Evolutionary conservation across 129 eudicot genomes (phyloP).

Genomic region (Ambrosia artemisiifolia): DNA sequence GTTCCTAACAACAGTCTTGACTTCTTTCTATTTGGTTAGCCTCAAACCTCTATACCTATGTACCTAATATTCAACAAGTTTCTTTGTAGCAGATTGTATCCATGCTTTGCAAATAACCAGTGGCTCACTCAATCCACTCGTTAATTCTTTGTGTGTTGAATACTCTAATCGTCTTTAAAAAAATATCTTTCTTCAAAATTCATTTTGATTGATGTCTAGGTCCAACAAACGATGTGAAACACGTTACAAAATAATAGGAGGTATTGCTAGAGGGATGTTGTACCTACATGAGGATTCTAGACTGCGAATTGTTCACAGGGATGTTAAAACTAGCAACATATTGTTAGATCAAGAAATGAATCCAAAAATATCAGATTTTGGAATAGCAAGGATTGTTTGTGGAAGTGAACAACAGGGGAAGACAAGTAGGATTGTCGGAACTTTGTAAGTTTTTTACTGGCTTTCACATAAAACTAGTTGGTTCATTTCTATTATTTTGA

Average conservation of each 20-base stretch:
- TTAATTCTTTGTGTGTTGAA: not conserved
- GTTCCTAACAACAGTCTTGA: constrained; percentile 20
- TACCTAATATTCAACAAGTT: not conserved
- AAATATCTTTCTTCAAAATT: not conserved
- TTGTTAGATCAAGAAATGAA: constrained; percentile 25
- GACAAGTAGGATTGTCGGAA: constrained; percentile 24
- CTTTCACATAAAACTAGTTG: not conserved
- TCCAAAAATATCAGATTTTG: constrained; percentile 27
- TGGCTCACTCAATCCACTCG: not conserved
- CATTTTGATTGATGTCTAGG: constrained; percentile 7
- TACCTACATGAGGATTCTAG: constrained; percentile 31
- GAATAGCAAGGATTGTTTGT: constrained; percentile 21
- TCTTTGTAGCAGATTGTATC: not conserved
- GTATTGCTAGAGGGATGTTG: constrained; percentile 38
- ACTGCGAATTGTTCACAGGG: constrained; percentile 26
- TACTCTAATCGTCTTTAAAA: no score
- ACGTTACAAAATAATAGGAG: constrained; percentile 34
- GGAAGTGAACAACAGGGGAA: constrained; percentile 16
- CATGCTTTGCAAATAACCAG: not conserved
- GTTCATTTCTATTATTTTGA: not conserved
- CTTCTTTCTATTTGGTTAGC: constrained; percentile 26
- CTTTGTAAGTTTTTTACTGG: constrained; percentile 15
- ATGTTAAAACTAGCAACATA: constrained; percentile 29
- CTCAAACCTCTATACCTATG: not conserved
- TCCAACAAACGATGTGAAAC: constrained; percentile 7